Conservation (phyloP, 2,329 filamentous ascomycete species). For the Fusarium phyllophilum region DNA sequence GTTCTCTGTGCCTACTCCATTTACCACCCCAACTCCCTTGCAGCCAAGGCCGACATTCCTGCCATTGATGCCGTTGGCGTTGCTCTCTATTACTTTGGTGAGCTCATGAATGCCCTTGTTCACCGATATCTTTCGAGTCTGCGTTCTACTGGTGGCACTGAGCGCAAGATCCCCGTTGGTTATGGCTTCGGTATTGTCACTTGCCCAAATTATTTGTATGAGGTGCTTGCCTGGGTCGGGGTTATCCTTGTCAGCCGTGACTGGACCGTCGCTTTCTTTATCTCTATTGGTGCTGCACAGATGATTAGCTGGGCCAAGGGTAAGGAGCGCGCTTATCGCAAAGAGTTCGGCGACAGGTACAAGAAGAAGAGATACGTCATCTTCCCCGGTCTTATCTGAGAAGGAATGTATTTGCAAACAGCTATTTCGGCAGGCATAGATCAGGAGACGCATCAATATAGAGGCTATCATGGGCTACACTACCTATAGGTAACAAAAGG, state of each 20-base stretch:
- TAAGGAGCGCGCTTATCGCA: constrained; percentile 91
- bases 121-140: constrained; percentile 83
- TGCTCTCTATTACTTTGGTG: constrained; percentile 78
- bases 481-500: not conserved
- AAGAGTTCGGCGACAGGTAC: constrained; percentile 92
- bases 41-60: constrained; percentile 63
- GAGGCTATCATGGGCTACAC: not conserved
- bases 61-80: constrained; percentile 73
- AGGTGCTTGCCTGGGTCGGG: constrained; percentile 86
- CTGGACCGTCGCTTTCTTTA: constrained; percentile 81
- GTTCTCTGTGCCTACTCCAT: constrained; percentile 84
- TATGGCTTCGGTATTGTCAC: constrained; percentile 89
- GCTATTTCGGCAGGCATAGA: not conserved
- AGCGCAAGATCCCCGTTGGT: constrained; percentile 87
- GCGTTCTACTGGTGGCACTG: constrained; percentile 81
- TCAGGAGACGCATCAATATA: not conserved
- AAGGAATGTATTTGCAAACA: not conserved
- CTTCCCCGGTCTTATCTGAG: constrained; percentile 79
- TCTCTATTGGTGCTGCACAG: constrained; percentile 75
- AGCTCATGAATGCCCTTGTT: constrained; percentile 81
- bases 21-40: constrained; percentile 78
- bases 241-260: constrained; percentile 83
- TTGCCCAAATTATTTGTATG: constrained; percentile 97
- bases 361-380: constrained; percentile 92
- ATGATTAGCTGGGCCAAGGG: constrained; percentile 91